A percentile compares a stretch with the other conserved stretches of the same genome.
Evolutionary conservation across 768 basidiomycete species (phyloP).

Genomic region (Cystobasidiopsis lactophilus): DNA sequence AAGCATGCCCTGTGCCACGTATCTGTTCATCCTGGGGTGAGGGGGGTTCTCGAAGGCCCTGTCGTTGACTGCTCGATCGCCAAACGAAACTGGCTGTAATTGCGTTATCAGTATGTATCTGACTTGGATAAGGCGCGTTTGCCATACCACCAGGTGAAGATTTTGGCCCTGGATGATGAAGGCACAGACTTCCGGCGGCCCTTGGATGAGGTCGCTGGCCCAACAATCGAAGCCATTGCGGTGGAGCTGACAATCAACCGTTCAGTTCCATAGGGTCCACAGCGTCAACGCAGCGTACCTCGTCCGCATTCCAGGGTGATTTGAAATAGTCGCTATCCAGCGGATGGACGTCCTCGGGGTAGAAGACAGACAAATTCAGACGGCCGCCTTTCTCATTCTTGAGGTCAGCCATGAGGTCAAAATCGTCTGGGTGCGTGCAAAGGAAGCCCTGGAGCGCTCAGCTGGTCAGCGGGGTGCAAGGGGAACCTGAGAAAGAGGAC

Average conservation of each 20-base stretch:
- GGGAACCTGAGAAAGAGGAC: no score
- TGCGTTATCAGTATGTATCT: neutral
- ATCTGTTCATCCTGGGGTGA: constrained; percentile 4
- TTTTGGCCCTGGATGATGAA: constrained; percentile 43
- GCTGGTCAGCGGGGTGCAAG: no score
- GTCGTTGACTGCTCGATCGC: constrained; percentile 34
- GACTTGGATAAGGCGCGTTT: constrained; percentile 22
- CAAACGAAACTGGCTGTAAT: constrained; percentile 32
- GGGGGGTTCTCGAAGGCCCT: neutral
- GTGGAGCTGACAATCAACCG: constrained; percentile 31
- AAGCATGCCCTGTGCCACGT: constrained; percentile 9
- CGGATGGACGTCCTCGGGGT: neutral
- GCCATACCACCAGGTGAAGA: constrained; percentile 35
- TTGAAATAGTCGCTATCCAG: neutral
- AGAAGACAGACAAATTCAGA: no score
- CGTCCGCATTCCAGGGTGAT: neutral
- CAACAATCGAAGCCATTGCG: constrained; percentile 54
- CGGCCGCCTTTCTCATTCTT: no score
- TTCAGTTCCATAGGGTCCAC: neutral
- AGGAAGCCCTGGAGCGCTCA: no score
- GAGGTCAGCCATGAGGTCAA: no score
- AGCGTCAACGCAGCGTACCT: neutral
- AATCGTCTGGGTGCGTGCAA: no score
- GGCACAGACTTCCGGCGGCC: constrained; percentile 48
- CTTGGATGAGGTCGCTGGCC: constrained; percentile 57